Conservation (phyloP, 108 stramenopile species). For the Asterionellopsis glacialis region DNA sequence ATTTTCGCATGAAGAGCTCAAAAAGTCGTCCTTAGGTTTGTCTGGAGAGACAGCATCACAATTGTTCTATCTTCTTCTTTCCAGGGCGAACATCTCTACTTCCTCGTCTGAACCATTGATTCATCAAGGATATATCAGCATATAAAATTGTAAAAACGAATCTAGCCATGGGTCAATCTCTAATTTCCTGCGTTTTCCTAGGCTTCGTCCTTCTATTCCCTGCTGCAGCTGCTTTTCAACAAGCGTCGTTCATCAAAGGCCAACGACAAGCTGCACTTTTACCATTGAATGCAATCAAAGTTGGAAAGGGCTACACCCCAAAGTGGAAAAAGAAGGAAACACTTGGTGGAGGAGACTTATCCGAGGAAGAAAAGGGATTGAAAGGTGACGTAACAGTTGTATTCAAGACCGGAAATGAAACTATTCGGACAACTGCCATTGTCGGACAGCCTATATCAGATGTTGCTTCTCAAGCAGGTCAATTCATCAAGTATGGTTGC, state of each 20-base stretch:
- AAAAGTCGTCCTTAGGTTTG: no score
- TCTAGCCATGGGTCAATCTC: background rate
- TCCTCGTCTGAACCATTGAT: background rate
- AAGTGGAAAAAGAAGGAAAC: slow-evolving; percentile 86
- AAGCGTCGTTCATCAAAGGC: no score
- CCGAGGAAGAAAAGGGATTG: slow-evolving; percentile 53
- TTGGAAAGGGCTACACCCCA: slow-evolving; percentile 47
- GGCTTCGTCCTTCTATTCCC: background rate
- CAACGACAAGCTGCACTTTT: background rate
- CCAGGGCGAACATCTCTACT: background rate
- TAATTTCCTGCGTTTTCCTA: background rate
- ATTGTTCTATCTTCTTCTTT: background rate
- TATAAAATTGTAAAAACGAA: background rate
- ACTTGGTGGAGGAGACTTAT: slow-evolving; percentile 45
- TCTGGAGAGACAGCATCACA: no score
- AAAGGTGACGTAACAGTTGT: slow-evolving; percentile 69
- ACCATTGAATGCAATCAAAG: background rate
- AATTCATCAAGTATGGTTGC: slow-evolving; percentile 89
- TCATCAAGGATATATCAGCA: no score
- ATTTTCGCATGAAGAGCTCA: no score
- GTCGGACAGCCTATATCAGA: slow-evolving; percentile 71
- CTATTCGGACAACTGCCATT: slow-evolving; percentile 57
- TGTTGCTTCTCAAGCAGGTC: slow-evolving; percentile 83
- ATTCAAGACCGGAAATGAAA: slow-evolving; percentile 73
- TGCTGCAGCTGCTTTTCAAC: no score